These are phyloP conservation scores for Vanderwaltozyma yarrowii DNA, from an alignment of 805 yeast species.

Conservation along the genomic window DNA sequence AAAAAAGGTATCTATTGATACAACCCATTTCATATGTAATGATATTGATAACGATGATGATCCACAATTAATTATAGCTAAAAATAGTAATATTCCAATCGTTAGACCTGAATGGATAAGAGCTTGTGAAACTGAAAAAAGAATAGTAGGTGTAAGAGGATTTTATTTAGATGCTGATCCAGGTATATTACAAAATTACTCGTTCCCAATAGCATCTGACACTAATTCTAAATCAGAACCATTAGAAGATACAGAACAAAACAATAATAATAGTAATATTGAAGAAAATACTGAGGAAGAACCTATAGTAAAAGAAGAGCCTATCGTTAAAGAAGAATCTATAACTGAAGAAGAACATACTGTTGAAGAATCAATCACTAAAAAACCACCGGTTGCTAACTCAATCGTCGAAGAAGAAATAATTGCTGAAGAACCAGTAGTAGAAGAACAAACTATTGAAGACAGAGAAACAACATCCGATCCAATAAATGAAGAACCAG, in stretches of 20 bases:
- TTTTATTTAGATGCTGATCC: constrained; percentile 56
- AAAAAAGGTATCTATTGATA: constrained; percentile 66
- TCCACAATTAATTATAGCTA: constrained; percentile 63
- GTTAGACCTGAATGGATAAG: constrained; percentile 95
- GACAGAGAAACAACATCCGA: too few species aligned
- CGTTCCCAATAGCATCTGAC: constrained; percentile 25
- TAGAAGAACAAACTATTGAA: background rate
- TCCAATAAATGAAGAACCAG: background rate
- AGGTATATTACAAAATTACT: constrained; percentile 34
- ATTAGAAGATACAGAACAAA: background rate
- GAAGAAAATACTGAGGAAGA: background rate
- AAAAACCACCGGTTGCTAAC: background rate
- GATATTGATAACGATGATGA: constrained; percentile 23
- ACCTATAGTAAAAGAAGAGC: too few species aligned
- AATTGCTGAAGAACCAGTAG: background rate
- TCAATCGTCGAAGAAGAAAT: too few species aligned
- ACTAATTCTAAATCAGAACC: background rate
- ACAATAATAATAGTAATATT: background rate
- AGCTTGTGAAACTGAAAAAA: constrained; percentile 81
- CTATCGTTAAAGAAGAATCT: background rate
- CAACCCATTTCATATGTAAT: constrained; percentile 78
- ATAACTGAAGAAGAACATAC: too few species aligned
- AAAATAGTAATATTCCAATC: constrained; percentile 79
- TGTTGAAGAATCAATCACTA: background rate
- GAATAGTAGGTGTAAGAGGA: constrained; percentile 88